These are phyloP conservation scores for Zoysia pacifica DNA, from an alignment of 176 grass and related monocot genomes.

Conservation along the genomic window DNA sequence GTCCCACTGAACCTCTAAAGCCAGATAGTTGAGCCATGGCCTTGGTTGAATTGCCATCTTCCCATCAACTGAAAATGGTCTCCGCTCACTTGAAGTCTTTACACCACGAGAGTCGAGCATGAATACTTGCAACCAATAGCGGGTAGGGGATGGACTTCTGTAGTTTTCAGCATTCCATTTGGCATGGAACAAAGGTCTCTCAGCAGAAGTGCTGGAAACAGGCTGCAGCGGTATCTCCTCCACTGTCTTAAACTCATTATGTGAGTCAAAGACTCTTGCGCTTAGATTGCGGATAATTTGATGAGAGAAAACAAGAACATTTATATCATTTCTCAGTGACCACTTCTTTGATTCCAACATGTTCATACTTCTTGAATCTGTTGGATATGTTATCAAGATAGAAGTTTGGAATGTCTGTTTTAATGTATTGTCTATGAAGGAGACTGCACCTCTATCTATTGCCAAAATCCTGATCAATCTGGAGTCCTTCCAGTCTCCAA, in stretches of 20 bases:
- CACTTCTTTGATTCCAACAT: slow-evolving; percentile 35
- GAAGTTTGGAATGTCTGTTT: slow-evolving; percentile 48
- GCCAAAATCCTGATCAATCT: slow-evolving; percentile 85
- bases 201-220: slow-evolving; percentile 33
- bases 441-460: slow-evolving; percentile 72
- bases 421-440: slow-evolving; percentile 64
- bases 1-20: slow-evolving; percentile 86
- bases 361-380: slow-evolving; percentile 91
- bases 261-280: slow-evolving; percentile 80
- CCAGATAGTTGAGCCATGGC: slow-evolving; percentile 53
- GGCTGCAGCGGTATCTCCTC: slow-evolving; percentile 74
- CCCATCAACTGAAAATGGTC: slow-evolving; percentile 81
- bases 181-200: slow-evolving; percentile 70
- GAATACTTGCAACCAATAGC: slow-evolving; percentile 75
- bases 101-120: slow-evolving; percentile 59
- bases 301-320: slow-evolving; percentile 77
- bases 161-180: slow-evolving; percentile 94
- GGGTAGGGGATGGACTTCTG: slow-evolving; percentile 62
- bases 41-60: slow-evolving; percentile 36
- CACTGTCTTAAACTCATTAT: slow-evolving; percentile 69
- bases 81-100: slow-evolving; percentile 51
- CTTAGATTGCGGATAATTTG: slow-evolving; percentile 63
- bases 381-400: slow-evolving; percentile 77
- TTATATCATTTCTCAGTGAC: slow-evolving; percentile 84
- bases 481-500: slow-evolving; percentile 93